Evolutionary conservation across 2,329 filamentous ascomycete genomes (phyloP), one percentile per base, ranked within the genome.

Genomic region (Verticillium tricorpus): DNA sequence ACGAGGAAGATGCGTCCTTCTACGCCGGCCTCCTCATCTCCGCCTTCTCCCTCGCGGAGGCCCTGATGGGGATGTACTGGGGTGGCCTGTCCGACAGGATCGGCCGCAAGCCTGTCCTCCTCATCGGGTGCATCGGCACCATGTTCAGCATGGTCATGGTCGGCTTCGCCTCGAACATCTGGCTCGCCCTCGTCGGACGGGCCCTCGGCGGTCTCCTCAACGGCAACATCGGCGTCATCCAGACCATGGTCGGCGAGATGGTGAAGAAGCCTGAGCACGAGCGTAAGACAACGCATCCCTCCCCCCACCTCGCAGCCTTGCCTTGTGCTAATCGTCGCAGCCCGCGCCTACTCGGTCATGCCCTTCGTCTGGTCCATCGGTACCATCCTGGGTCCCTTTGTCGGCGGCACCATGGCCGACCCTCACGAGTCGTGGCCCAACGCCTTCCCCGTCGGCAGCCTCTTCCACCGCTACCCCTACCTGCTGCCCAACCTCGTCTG

Each of bases 291-390:
- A n/a, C 17, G 31, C 28, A 19, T 32, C 25, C 28, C 55, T 52
- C n/a, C 5, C 6, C 5, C 6, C 17, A 0, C 14, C 4, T n/a
- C 32, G 54, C 25, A 22, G 22, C 55, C 12, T 40, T 65, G 12
- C 17, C 45, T 40, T 55, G 32, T 59, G 62, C 69, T 71, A 64
- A 69, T 67, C 32, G 1, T 64, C 4, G 64, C 68, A 92, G 90
- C 92, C 62, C 87, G 89, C 64, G 93, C 93, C 32, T 97, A 93
- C 73, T 88, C 92, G 2, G 86, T 97, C 55, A 96, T 97, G 92
- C 93, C 93, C 0, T 97, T 97, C 71, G 90, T 97, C 8, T 97
- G 93, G 93, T 89, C 85, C 56, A 88, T 97, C 59, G 93, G 93
- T 28, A 96, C 92, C 11, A 96, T 97, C 66, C 82, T 96, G 60